Base-by-base conservation (phyloP, 2,329 filamentous ascomycete genomes). In the Colletotrichum sp. region DNA sequence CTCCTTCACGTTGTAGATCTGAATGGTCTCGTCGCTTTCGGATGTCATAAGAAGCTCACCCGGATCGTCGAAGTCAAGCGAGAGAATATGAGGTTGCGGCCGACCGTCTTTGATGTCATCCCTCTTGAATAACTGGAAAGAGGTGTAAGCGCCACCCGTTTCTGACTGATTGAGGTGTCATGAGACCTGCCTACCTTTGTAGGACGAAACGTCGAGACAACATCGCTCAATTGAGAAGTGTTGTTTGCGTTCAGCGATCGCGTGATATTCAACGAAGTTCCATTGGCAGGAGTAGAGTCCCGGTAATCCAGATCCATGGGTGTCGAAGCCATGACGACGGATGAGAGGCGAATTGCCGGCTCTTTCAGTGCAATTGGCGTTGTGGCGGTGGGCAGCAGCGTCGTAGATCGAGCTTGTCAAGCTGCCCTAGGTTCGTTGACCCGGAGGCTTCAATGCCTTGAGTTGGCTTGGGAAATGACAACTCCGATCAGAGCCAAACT, bases 31-130 rank as follows among this genome's bases (percentile, higher is more conserved):
- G 85, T 99, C 97, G 87, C 95, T 96, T 79, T 96, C 95, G 8
- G 96, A 95, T 0, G 96, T 95, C 85, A 99, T 95, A 76, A 98
- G 91, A 66, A 96, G 94, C 84, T 98, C 96, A 84, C 97, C 97
- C 59, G 95, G 94, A 86, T 99, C 96, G 85, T 99, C 96, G 83
- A 98, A 99, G 87, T 99, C 96, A 80, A 99, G 92, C 3, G 96
- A 99, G 10, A 97, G 94, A 76, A 98, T 92, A 78, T 93, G 90
- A 6, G 93, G 92, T 67, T 89, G 87, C 12, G 88, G 85, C 74
- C 87, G 86, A 73, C 85, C 85, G 63, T 90, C 89, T 79, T 90
- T 91, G 55, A 88, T 79, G 76, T 91, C 89, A 57, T 92, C 88
- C 75, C 91, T 89, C 62, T 88, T 88, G 79, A 94, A 93, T 21